Evolutionary conservation across 2,329 filamentous ascomycete species (phyloP).

Genomic region (Fusarium agapanthi): DNA sequence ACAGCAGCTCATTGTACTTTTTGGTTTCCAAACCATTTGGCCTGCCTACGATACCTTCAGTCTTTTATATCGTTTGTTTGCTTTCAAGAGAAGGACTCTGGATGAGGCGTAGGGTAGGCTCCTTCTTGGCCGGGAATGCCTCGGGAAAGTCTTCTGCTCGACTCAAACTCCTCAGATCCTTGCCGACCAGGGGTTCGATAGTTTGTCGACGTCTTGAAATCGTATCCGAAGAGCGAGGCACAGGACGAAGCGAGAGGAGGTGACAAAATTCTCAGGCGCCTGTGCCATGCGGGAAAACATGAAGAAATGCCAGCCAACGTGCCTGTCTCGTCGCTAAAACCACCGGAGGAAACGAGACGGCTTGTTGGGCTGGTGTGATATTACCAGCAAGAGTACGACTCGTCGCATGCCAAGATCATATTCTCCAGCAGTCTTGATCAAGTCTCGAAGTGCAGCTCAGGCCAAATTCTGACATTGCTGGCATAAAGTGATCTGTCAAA

Average conservation of each 20-base stretch:
- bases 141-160: neutral
- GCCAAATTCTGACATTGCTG: neutral
- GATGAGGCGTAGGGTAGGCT: neutral
- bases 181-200: neutral
- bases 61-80: neutral
- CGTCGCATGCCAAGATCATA: neutral
- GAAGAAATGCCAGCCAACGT: neutral
- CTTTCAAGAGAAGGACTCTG: neutral
- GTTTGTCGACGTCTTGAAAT: neutral
- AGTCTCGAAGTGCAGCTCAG: neutral
- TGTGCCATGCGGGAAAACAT: neutral
- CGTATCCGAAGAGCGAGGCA: neutral
- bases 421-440: slow-evolving; percentile 5
- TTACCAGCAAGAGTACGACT: neutral
- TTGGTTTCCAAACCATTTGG: neutral
- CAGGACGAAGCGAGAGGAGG: neutral
- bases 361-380: neutral
- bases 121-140: neutral
- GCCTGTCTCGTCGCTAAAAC: neutral
- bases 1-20: neutral
- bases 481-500: slow-evolving; percentile 13
- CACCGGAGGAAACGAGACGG: neutral
- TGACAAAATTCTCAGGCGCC: neutral
- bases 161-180: neutral
- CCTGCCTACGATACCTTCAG: neutral